Conservation (phyloP, 768 basidiomycete species). For the Tulasnella sp. region DNA sequence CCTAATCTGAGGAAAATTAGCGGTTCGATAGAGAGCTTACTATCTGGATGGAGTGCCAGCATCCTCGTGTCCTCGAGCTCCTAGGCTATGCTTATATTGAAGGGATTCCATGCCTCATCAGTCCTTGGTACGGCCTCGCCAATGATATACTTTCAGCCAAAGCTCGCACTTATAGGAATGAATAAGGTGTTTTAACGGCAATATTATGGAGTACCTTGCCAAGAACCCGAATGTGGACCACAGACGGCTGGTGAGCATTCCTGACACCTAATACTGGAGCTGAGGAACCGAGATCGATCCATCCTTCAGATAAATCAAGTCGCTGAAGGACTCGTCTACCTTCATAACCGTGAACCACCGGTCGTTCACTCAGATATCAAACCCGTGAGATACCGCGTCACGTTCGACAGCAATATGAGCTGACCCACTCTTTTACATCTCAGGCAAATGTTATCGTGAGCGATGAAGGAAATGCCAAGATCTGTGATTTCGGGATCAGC, state of each 20-base stretch:
- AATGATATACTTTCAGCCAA: too few species aligned
- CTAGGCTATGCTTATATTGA: too few species aligned
- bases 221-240: background rate
- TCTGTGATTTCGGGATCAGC: constrained; percentile 15
- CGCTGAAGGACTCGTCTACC: constrained; percentile 21
- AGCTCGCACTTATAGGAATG: too few species aligned
- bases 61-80: too few species aligned
- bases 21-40: too few species aligned
- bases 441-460: constrained; percentile 10
- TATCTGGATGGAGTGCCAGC: too few species aligned
- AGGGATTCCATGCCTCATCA: too few species aligned
- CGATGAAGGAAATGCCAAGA: constrained; percentile 3
- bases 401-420: too few species aligned
- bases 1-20: too few species aligned
- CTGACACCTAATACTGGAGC: background rate
- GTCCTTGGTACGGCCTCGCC: too few species aligned
- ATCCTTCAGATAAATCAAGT: constrained; percentile 15
- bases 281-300: too few species aligned
- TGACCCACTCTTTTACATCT: background rate
- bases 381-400: constrained; percentile 14
- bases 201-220: constrained; percentile 3
- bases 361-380: constrained; percentile 24
- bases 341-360: constrained; percentile 18
- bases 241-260: background rate
- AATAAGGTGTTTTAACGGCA: too few species aligned